These are phyloP conservation scores for Mucor mucedo DNA, from an alignment of 371 early-diverging fungal species.

Conservation along the genomic window DNA sequence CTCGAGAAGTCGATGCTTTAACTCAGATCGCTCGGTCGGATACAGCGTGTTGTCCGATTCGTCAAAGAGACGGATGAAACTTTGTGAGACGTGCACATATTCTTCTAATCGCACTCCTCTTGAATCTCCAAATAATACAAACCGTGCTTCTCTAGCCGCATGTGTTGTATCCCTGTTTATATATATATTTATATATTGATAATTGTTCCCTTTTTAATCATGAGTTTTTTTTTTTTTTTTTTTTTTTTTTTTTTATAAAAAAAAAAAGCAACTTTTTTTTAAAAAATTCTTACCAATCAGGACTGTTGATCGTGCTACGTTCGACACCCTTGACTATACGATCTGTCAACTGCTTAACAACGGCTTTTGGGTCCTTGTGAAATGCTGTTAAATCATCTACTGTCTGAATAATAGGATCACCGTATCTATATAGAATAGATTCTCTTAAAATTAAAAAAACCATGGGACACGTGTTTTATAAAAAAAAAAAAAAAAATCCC, in stretches of 20 bases:
- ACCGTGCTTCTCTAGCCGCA: slow-evolving; percentile 51
- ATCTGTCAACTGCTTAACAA: slow-evolving; percentile 56
- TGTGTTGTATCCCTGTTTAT: slow-evolving; percentile 49
- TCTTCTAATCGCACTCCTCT: slow-evolving; percentile 47
- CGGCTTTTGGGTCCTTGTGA: slow-evolving; percentile 39
- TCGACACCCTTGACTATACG: slow-evolving; percentile 54
- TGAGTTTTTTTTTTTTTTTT: not conserved
- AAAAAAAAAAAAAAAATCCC: no score
- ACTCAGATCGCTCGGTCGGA: slow-evolving; percentile 24
- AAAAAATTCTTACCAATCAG: slow-evolving; percentile 48
- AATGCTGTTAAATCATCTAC: slow-evolving; percentile 44
- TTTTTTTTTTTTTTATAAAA: not conserved
- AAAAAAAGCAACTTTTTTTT: not conserved
- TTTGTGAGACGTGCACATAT: slow-evolving; percentile 55
- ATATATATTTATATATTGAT: slow-evolving; percentile 5
- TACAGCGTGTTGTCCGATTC: slow-evolving; percentile 2
- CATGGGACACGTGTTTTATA: not conserved
- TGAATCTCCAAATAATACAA: slow-evolving; percentile 53
- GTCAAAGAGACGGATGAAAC: slow-evolving; percentile 41
- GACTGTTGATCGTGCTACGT: slow-evolving; percentile 59
- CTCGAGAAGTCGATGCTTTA: slow-evolving; percentile 44
- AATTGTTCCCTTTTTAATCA: not conserved
- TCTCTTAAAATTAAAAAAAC: not conserved
- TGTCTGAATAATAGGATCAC: slow-evolving; percentile 50
- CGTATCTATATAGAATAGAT: slow-evolving; percentile 37